A percentile compares a stretch with the other conserved stretches of the same genome.
Conservation (phyloP, 495 filamentous ascomycete genomes). For the Halenospora varia region DNA sequence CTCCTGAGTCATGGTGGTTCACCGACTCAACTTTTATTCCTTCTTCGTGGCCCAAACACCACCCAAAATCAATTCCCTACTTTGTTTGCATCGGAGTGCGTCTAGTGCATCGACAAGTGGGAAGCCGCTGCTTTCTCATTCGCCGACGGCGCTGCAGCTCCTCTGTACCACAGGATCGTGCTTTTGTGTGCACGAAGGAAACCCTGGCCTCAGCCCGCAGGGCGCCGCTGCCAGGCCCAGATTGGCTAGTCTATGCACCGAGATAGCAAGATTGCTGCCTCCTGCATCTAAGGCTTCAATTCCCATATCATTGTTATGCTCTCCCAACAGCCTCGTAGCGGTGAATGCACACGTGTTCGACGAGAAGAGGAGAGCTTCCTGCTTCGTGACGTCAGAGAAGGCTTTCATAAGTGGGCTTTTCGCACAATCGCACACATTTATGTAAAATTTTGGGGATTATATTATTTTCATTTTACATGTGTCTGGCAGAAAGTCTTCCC, state of each 20-base stretch:
- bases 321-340: conserved; percentile 6
- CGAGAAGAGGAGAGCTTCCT: conserved; percentile 6
- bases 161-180: conserved; percentile 15
- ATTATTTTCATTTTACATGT: background rate
- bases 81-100: conserved; percentile 4
- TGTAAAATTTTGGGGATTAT: background rate
- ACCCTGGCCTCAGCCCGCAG: background rate
- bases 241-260: conserved; percentile 20
- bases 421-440: background rate
- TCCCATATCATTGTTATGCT: background rate
- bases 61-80: conserved; percentile 1
- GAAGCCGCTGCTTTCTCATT: conserved; percentile 3
- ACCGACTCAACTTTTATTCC: conserved; percentile 8
- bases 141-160: background rate
- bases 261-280: conserved; percentile 11
- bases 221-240: background rate
- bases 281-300: conserved; percentile 14
- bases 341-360: conserved; percentile 22
- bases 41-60: conserved; percentile 8
- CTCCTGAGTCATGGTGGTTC: conserved; percentile 10
- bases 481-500: background rate
- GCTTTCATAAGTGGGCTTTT: background rate
- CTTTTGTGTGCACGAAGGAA: background rate
- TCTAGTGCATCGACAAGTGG: conserved; percentile 1
- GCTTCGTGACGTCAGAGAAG: conserved; percentile 8